phyloP scores from a whole-genome alignment of 2,329 filamentous ascomycete species.

The Claviceps pusilla region DNA sequence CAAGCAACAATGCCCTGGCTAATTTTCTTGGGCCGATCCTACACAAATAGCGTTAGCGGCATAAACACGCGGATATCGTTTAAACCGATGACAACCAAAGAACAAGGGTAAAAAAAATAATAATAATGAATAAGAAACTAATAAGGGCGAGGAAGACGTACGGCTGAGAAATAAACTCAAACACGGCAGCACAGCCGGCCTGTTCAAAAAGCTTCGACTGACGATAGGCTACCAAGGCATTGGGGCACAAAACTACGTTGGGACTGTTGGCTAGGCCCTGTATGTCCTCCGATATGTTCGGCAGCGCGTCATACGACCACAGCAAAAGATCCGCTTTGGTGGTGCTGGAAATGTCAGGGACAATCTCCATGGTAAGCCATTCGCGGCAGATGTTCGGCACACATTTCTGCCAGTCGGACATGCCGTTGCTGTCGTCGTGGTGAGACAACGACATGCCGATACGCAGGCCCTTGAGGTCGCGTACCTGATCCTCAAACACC shows the following conservation, averaged over 20 bases:
- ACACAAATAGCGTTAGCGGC: neutral
- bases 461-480: conserved; percentile 15
- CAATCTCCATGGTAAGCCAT: conserved; percentile 19
- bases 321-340: conserved; percentile 14
- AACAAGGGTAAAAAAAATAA: neutral
- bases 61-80: neutral
- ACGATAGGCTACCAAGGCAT: neutral
- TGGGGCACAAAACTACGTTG: neutral
- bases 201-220: conserved; percentile 1
- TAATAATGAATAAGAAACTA: neutral
- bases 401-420: conserved; percentile 3
- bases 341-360: conserved; percentile 5
- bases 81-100: neutral
- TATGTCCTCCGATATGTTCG: neutral
- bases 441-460: neutral
- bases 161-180: conserved; percentile 1
- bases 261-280: neutral
- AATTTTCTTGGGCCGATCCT: neutral
- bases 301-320: conserved; percentile 4
- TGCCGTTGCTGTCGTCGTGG: conserved; percentile 1
- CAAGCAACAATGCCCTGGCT: neutral
- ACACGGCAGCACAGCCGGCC: neutral
- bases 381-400: conserved; percentile 15
- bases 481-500: conserved; percentile 22
- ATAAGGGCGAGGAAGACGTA: neutral